Conservation (phyloP, 345 rosid species). For the Brassica rapa region DNA sequence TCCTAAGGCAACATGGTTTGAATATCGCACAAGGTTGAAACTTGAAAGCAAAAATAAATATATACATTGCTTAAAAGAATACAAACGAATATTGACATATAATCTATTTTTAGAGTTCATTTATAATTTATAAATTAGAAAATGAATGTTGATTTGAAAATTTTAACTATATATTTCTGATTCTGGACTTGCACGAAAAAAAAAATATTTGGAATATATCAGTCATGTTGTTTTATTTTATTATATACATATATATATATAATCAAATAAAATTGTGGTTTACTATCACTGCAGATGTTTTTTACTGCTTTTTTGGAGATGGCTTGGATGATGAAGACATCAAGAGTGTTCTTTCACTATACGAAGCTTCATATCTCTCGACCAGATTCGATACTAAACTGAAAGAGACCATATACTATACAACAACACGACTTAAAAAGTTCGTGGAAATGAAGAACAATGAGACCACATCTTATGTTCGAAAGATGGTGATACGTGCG, state of each 20-base stretch:
- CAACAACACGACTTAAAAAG: constrained; percentile 33
- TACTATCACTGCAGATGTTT: constrained; percentile 37
- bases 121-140: background rate
- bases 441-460: background rate
- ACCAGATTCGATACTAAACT: constrained; percentile 33
- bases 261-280: background rate
- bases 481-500: constrained; percentile 36
- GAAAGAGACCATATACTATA: constrained; percentile 34
- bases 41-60: constrained; percentile 21
- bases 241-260: background rate
- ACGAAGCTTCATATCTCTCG: constrained; percentile 43
- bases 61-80: background rate
- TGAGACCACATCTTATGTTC: constrained; percentile 17
- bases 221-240: background rate
- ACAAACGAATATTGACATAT: background rate
- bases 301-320: constrained; percentile 25
- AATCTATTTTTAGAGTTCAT: too few relatives aligned
- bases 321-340: constrained; percentile 25
- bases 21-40: constrained; percentile 35
- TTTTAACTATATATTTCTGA: background rate
- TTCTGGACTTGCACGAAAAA: background rate
- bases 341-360: constrained; percentile 38
- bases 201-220: background rate
- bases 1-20: constrained; percentile 42
- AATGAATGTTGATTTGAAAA: background rate